These are phyloP conservation scores for Mycena galopus DNA, from an alignment of 768 basidiomycete genomes.

Conservation along the genomic window DNA sequence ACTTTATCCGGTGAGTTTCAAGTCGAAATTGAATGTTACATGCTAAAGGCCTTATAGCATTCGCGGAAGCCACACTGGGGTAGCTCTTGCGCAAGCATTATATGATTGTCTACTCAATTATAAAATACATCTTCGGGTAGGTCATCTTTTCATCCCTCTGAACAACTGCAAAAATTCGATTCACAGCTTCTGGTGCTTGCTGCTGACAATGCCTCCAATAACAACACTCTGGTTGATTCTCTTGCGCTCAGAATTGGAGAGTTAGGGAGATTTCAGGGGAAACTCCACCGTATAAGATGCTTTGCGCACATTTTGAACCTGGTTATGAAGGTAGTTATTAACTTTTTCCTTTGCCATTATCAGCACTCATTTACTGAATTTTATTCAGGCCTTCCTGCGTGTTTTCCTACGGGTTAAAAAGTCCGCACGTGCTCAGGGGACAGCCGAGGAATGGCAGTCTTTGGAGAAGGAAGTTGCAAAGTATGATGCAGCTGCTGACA, in stretches of 20 bases:
- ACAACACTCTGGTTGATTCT: too few relatives aligned
- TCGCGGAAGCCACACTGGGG: too few relatives aligned
- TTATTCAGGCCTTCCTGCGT: slow-evolving; percentile 5
- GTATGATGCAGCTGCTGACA: slow-evolving; percentile 17
- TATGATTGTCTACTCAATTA: too few relatives aligned
- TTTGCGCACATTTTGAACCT: slow-evolving; percentile 18
- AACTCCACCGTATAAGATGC: slow-evolving; percentile 14
- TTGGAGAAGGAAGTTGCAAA: slow-evolving; percentile 17
- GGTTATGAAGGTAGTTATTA: slow-evolving; percentile 14
- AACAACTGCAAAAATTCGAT: too few relatives aligned
- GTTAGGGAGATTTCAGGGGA: slow-evolving; percentile 7
- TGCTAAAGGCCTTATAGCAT: too few relatives aligned
- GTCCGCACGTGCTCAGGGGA: slow-evolving; percentile 3
- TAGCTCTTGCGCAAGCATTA: too few relatives aligned
- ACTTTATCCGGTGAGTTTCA: too few relatives aligned
- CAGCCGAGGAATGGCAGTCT: neutral
- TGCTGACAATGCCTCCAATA: neutral
- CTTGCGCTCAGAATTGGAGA: slow-evolving; percentile 6
- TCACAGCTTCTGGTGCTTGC: too few relatives aligned
- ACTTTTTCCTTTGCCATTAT: neutral
- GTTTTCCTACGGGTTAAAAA: slow-evolving; percentile 8
- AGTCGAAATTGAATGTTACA: too few relatives aligned
- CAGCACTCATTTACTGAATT: neutral
- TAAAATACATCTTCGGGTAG: too few relatives aligned
- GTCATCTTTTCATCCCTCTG: too few relatives aligned